Conservation (phyloP, 176 grass and related monocot species). For the Hyparrhenia diplandra region DNA sequence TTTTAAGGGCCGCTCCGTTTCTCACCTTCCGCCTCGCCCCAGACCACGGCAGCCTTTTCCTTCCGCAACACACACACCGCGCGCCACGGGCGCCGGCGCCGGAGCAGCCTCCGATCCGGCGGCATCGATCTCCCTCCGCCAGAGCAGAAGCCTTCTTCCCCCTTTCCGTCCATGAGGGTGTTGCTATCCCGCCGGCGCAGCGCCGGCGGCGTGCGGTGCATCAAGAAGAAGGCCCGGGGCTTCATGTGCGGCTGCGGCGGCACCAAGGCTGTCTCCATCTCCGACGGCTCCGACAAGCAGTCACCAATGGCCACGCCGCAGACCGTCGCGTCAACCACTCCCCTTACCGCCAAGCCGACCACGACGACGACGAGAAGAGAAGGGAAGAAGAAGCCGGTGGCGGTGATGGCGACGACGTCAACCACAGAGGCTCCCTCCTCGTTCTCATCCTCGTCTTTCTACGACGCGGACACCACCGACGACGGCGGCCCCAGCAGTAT, state of each 20-base stretch:
- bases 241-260: conserved; percentile 62
- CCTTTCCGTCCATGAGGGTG: conserved; percentile 27
- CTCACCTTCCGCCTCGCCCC: not conserved
- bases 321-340: not conserved
- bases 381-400: not conserved
- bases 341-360: not conserved
- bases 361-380: not conserved
- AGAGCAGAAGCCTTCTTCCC: not conserved
- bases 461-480: not conserved
- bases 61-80: not conserved
- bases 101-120: not conserved
- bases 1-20: conserved; percentile 18
- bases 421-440: conserved; percentile 17
- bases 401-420: conserved; percentile 5
- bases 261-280: conserved; percentile 46
- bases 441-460: conserved; percentile 16
- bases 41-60: not conserved
- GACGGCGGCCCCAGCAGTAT: conserved; percentile 25
- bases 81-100: too few relatives aligned
- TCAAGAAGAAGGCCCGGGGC: conserved; percentile 39
- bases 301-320: conserved; percentile 36
- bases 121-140: not conserved
- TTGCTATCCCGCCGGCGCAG: conserved; percentile 15
- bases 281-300: conserved; percentile 43
- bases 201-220: not conserved